phyloP scores from a whole-genome alignment of 495 filamentous ascomycete species.

The Penicillium subrubescens region DNA sequence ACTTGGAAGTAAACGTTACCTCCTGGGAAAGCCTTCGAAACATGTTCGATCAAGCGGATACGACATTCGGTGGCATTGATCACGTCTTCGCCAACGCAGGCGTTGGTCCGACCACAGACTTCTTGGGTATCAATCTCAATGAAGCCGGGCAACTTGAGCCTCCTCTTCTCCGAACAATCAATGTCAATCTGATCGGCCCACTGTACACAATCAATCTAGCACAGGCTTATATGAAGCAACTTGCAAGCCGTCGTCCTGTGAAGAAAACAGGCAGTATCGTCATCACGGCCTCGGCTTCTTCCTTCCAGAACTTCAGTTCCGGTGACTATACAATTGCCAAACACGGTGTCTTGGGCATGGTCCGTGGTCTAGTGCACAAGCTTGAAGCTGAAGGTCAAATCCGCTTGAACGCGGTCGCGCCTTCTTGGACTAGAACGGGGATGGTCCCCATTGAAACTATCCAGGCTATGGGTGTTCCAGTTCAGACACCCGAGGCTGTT shows the following conservation, averaged over 20 bases:
- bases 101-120: constrained; percentile 38
- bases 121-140: constrained; percentile 43
- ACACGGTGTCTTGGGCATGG: constrained; percentile 41
- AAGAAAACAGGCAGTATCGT: constrained; percentile 36
- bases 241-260: constrained; percentile 18
- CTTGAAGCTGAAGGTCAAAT: constrained; percentile 20
- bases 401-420: constrained; percentile 44
- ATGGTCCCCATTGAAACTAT: constrained; percentile 29
- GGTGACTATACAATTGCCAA: constrained; percentile 43
- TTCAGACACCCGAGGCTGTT: constrained; percentile 39
- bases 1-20: constrained; percentile 41
- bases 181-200: constrained; percentile 47
- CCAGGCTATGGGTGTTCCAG: constrained; percentile 23
- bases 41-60: constrained; percentile 42
- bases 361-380: constrained; percentile 28
- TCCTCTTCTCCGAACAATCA: constrained; percentile 38
- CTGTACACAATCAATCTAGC: constrained; percentile 44
- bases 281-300: constrained; percentile 40
- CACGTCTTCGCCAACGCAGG: constrained; percentile 56
- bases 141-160: constrained; percentile 43
- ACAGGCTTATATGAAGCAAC: constrained; percentile 36
- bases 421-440: constrained; percentile 46
- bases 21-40: constrained; percentile 42
- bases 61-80: constrained; percentile 48
- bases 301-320: constrained; percentile 40